Percentiles rank a stretch among this genome's conserved stretches.
Conservation (phyloP, 495 filamentous ascomycete species). For the Penicillium tannophilum region DNA sequence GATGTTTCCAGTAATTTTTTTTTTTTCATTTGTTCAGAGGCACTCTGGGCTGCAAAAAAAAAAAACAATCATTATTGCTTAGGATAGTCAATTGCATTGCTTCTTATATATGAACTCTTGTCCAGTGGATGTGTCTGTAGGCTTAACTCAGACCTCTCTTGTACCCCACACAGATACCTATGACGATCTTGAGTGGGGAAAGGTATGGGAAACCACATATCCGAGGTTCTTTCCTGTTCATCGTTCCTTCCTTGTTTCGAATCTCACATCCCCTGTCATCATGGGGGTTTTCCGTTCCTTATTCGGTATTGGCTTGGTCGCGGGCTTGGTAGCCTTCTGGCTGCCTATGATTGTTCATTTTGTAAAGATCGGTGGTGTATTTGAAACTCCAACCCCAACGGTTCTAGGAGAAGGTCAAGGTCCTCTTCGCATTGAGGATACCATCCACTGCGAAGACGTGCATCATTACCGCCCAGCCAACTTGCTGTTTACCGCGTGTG, state of each 20-base stretch:
- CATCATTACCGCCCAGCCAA: constrained; percentile 55
- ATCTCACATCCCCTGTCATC: background rate
- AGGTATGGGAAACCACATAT: background rate
- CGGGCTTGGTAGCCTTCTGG: constrained; percentile 36
- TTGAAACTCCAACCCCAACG: constrained; percentile 27
- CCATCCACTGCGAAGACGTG: constrained; percentile 60
- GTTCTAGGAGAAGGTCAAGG: constrained; percentile 38
- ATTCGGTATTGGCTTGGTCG: constrained; percentile 35
- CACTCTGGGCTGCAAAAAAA: background rate
- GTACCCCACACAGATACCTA: background rate
- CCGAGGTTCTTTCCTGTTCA: background rate
- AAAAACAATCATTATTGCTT: constrained; percentile 8
- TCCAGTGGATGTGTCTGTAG: no score
- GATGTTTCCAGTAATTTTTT: background rate
- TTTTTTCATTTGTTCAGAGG: constrained; percentile 4
- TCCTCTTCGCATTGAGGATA: constrained; percentile 50
- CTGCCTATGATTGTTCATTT: constrained; percentile 33
- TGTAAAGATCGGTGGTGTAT: constrained; percentile 33
- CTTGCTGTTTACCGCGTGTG: constrained; percentile 59
- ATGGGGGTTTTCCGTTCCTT: constrained; percentile 29
- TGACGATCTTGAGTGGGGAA: constrained; percentile 2
- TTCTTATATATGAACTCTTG: background rate
- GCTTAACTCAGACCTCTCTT: no score
- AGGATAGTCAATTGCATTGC: constrained; percentile 10
- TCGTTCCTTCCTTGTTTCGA: background rate